Percentiles rank a stretch among this genome's conserved stretches.
Conservation (phyloP, 176 grass and related monocot species). For the Eremochloa ophiuroides region DNA sequence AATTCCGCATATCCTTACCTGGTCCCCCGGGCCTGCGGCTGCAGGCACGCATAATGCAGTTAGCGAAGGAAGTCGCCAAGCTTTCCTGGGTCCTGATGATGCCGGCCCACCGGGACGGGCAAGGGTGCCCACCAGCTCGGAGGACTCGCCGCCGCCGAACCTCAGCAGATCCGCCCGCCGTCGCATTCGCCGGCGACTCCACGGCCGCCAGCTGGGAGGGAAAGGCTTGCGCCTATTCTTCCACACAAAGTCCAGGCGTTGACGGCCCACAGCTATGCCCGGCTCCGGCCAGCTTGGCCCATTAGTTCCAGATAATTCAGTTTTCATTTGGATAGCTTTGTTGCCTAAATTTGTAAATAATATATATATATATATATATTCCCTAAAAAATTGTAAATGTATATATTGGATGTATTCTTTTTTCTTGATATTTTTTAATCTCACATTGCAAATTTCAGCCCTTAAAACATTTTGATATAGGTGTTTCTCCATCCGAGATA, state of each 20-base stretch:
- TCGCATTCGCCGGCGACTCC: not conserved
- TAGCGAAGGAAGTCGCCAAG: not conserved
- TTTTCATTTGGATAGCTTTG: too few species aligned
- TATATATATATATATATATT: too few species aligned
- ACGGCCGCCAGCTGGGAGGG: not conserved
- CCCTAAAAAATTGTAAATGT: too few species aligned
- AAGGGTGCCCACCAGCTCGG: not conserved
- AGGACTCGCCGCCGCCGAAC: not conserved
- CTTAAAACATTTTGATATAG: too few species aligned
- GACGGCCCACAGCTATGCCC: not conserved
- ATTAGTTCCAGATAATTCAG: not conserved
- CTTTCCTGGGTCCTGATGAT: constrained; percentile 24
- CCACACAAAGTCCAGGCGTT: not conserved
- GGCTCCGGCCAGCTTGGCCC: not conserved
- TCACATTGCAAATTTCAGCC: too few species aligned
- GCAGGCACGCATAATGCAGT: constrained; percentile 19
- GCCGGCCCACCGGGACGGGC: constrained; percentile 24
- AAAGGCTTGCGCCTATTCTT: not conserved
- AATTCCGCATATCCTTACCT: not conserved
- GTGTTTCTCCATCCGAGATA: too few species aligned
- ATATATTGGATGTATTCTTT: too few species aligned
- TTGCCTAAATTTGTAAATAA: too few species aligned
- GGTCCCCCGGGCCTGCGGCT: not conserved
- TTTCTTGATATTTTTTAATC: too few species aligned
- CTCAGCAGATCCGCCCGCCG: not conserved